A percentile compares a stretch with the other conserved stretches of the same genome.
These are phyloP conservation scores for Diaporthe ilicicola DNA, from an alignment of 2,329 filamentous ascomycete species.

Conservation along the genomic window DNA sequence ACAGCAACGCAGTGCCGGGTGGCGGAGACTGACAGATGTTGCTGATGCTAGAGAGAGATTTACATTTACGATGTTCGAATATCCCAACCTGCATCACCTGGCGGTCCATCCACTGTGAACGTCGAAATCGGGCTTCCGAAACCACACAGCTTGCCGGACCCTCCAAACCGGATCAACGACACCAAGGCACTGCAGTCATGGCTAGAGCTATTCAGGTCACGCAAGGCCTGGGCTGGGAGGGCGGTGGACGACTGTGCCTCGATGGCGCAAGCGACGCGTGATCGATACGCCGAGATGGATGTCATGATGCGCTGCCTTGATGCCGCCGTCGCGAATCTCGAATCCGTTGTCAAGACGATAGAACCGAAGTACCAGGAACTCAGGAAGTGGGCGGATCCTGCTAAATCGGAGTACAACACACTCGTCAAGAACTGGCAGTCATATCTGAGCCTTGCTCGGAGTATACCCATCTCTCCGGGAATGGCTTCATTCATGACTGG, in stretches of 20 bases:
- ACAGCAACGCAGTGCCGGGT: not conserved
- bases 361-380: constrained; percentile 77
- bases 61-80: constrained; percentile 90
- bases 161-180: constrained; percentile 85
- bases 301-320: constrained; percentile 82
- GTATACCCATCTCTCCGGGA: constrained; percentile 69
- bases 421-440: constrained; percentile 73
- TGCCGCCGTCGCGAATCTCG: constrained; percentile 86
- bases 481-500: constrained; percentile 74
- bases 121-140: constrained; percentile 61
- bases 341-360: constrained; percentile 75
- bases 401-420: constrained; percentile 72
- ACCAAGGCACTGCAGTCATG: constrained; percentile 86
- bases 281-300: constrained; percentile 76
- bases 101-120: constrained; percentile 50
- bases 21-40: constrained; percentile 13
- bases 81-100: constrained; percentile 64
- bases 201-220: constrained; percentile 84
- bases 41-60: constrained; percentile 74
- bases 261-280: constrained; percentile 69
- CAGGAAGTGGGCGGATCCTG: constrained; percentile 74
- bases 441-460: constrained; percentile 71
- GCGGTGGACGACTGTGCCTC: constrained; percentile 74
- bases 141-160: constrained; percentile 66
- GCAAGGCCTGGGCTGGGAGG: constrained; percentile 80